phyloP scores from a whole-genome alignment of 2,329 filamentous ascomycete genomes.

The Apiospora aurea region DNA sequence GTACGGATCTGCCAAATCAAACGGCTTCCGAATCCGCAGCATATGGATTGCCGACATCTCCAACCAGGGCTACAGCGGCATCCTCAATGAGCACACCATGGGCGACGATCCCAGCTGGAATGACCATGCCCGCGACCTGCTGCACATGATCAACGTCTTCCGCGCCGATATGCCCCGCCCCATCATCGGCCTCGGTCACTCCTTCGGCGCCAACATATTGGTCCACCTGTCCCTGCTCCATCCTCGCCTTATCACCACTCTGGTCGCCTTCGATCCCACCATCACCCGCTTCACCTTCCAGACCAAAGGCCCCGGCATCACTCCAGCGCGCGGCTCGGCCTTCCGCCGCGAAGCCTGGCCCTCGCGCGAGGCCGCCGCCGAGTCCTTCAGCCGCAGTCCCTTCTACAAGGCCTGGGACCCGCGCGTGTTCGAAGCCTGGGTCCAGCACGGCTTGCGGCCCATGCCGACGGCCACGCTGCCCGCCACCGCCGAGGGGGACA shows the following conservation, averaged over 20 bases:
- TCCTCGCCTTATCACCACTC: slow-evolving; percentile 77
- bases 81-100: slow-evolving; percentile 76
- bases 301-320: slow-evolving; percentile 44
- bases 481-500: slow-evolving; percentile 31
- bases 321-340: slow-evolving; percentile 68
- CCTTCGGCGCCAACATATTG: slow-evolving; percentile 81
- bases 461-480: slow-evolving; percentile 70
- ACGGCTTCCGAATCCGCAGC: slow-evolving; percentile 74
- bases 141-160: slow-evolving; percentile 86
- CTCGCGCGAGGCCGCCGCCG: slow-evolving; percentile 71
- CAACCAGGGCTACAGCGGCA: slow-evolving; percentile 80
- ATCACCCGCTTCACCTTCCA: slow-evolving; percentile 61
- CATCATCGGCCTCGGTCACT: slow-evolving; percentile 85
- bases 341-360: slow-evolving; percentile 84
- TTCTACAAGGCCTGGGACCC: slow-evolving; percentile 88
- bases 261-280: slow-evolving; percentile 87
- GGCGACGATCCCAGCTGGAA: slow-evolving; percentile 91
- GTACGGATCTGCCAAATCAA: slow-evolving; percentile 60
- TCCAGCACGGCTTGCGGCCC: slow-evolving; percentile 77
- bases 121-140: slow-evolving; percentile 84
- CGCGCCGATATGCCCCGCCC: slow-evolving; percentile 81
- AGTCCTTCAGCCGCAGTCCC: slow-evolving; percentile 69
- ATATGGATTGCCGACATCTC: slow-evolving; percentile 94
- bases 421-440: slow-evolving; percentile 77
- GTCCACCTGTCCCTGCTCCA: slow-evolving; percentile 77